phyloP scores from a whole-genome alignment of 108 stramenopile species.

The Pelagomonas calceolata region DNA sequence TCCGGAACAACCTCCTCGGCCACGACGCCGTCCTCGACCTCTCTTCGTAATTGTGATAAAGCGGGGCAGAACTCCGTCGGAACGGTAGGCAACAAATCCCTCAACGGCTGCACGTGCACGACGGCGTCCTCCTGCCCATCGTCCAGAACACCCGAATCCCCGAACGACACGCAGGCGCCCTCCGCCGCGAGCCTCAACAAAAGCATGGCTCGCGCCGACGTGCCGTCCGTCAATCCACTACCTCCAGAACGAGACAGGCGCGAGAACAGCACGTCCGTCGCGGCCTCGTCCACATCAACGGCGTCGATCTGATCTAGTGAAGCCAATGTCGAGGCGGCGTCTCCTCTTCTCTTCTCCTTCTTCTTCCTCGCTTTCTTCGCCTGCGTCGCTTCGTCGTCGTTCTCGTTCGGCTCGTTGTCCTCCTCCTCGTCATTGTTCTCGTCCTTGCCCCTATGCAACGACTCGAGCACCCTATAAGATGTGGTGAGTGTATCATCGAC shows the following conservation, averaged over 20 bases:
- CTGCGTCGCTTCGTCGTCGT: slow-evolving; percentile 1
- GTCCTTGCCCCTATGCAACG: slow-evolving; percentile 68
- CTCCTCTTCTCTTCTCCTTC: slow-evolving; percentile 12
- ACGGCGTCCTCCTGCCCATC: not conserved
- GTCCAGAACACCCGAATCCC: not conserved
- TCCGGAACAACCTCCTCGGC: slow-evolving; percentile 11
- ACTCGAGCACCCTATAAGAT: slow-evolving; percentile 84
- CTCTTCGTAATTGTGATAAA: not conserved
- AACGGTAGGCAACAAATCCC: too few species aligned
- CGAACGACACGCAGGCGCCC: not conserved
- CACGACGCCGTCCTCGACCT: slow-evolving; percentile 13
- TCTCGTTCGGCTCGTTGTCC: slow-evolving; percentile 12
- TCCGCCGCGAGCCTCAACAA: not conserved
- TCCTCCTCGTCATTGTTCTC: slow-evolving; percentile 12
- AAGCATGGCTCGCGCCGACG: not conserved
- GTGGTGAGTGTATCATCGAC: slow-evolving; percentile 89
- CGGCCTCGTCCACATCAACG: slow-evolving; percentile 7
- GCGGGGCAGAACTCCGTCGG: too few species aligned
- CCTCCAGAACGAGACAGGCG: not conserved
- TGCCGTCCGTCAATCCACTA: not conserved
- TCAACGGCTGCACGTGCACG: too few species aligned
- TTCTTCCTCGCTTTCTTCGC: slow-evolving; percentile 12
- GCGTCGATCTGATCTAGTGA: slow-evolving; percentile 13
- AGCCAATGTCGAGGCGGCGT: not conserved
- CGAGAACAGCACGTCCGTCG: not conserved